Conservation (phyloP, 345 rosid genomes). For the Kandelia obovata region DNA sequence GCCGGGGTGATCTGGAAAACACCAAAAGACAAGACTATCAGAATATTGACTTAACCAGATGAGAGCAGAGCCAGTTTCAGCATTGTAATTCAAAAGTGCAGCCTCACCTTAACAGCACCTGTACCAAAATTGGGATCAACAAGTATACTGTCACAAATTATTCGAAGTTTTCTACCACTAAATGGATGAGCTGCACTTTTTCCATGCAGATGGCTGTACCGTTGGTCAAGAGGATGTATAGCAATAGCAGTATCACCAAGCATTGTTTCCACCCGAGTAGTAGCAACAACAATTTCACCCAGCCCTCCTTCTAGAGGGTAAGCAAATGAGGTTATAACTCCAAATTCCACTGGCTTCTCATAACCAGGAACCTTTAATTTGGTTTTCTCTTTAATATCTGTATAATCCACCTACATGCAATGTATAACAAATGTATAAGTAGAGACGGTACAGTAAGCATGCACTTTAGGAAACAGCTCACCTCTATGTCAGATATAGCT, state of each 20-base stretch:
- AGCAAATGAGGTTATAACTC: constrained; percentile 85
- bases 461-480: constrained; percentile 27
- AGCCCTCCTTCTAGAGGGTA: constrained; percentile 74
- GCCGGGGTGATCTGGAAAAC: constrained; percentile 88
- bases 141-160: constrained; percentile 70
- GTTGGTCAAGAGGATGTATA: constrained; percentile 78
- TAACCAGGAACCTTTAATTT: constrained; percentile 71
- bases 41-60: constrained; percentile 5
- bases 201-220: constrained; percentile 84
- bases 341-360: constrained; percentile 85
- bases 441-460: constrained; percentile 11
- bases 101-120: constrained; percentile 87
- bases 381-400: constrained; percentile 67
- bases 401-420: constrained; percentile 69
- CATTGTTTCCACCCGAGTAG: constrained; percentile 97
- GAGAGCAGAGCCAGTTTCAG: constrained; percentile 1
- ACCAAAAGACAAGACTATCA: constrained; percentile 9
- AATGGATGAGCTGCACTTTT: constrained; percentile 87
- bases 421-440: constrained; percentile 21
- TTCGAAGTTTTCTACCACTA: constrained; percentile 78
- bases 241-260: constrained; percentile 97
- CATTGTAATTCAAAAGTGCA: constrained; percentile 12
- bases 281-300: constrained; percentile 94
- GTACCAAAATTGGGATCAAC: constrained; percentile 93
- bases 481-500: constrained; percentile 92